A percentile compares a stretch with the other conserved stretches of the same genome.
Evolutionary conservation across 768 basidiomycete species (phyloP).

Genomic region (Saitozyma podzolica): DNA sequence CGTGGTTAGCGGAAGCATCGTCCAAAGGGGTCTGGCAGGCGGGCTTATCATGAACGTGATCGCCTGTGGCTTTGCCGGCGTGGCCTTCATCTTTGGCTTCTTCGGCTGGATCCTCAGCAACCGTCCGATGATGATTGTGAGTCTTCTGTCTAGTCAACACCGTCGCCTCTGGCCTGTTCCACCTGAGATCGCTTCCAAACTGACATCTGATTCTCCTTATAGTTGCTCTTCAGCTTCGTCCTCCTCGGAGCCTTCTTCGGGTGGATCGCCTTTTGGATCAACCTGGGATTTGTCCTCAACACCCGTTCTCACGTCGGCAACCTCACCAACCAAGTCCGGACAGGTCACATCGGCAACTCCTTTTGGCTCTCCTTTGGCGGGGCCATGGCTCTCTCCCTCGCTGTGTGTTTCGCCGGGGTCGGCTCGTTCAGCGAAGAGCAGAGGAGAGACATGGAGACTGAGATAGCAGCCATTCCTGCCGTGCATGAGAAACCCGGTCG

Average conservation of each 20-base stretch:
- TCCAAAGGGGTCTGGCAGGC: constrained; percentile 30
- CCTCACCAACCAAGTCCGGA: constrained; percentile 7
- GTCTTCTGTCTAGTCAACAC: too few species aligned
- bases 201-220: too few species aligned
- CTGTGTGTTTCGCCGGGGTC: too few species aligned
- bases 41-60: constrained; percentile 37
- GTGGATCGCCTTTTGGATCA: too few species aligned
- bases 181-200: too few species aligned
- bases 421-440: too few species aligned
- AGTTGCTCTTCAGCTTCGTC: too few species aligned
- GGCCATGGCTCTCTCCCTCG: constrained; percentile 23
- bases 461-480: not conserved
- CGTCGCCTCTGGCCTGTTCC: too few species aligned
- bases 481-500: constrained; percentile 8
- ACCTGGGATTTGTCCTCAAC: constrained; percentile 9
- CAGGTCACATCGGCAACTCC: constrained; percentile 32
- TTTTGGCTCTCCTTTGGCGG: constrained; percentile 38
- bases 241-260: too few species aligned
- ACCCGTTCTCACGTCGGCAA: constrained; percentile 16
- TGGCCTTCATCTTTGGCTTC: constrained; percentile 37
- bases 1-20: not conserved
- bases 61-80: constrained; percentile 36
- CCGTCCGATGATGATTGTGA: too few species aligned
- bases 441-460: not conserved
- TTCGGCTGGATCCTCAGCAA: constrained; percentile 33